These are phyloP conservation scores for Apophysomyces trapeziformis DNA, from an alignment of 371 early-diverging fungal species.

Conservation along the genomic window DNA sequence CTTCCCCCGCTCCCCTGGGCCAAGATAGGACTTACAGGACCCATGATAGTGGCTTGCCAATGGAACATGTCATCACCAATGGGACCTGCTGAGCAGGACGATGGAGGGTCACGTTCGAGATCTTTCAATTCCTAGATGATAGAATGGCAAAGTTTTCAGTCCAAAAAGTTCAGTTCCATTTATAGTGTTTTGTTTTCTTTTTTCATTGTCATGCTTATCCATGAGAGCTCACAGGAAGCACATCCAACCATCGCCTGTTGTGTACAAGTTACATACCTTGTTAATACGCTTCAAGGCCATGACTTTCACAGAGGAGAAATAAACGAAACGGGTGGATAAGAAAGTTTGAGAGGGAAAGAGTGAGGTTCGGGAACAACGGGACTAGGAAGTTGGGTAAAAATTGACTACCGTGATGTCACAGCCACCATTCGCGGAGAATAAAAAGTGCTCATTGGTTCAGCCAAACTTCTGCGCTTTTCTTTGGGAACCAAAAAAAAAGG, in stretches of 20 bases:
- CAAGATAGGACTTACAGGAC: constrained; percentile 73
- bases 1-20: not conserved
- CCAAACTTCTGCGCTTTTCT: not conserved
- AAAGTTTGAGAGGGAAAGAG: constrained; percentile 12
- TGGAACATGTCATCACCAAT: constrained; percentile 88
- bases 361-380: not conserved
- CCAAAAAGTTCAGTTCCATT: no score
- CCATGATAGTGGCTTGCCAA: constrained; percentile 98
- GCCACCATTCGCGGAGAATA: not conserved
- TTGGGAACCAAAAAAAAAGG: no score
- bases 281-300: constrained; percentile 95
- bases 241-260: not conserved
- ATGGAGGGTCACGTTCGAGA: constrained; percentile 95
- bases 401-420: not conserved
- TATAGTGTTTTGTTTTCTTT: no score
- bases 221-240: not conserved
- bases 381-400: not conserved
- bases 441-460: not conserved
- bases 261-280: constrained; percentile 67
- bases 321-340: constrained; percentile 16
- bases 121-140: constrained; percentile 88
- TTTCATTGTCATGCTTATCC: constrained; percentile 1
- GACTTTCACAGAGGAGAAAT: constrained; percentile 14
- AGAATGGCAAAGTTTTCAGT: not conserved
- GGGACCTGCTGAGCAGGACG: constrained; percentile 94